Percentiles rank a stretch among this genome's conserved stretches.
These are phyloP conservation scores for Colletotrichum endophyticum DNA, from an alignment of 2,329 filamentous ascomycete genomes.

Conservation along the genomic window DNA sequence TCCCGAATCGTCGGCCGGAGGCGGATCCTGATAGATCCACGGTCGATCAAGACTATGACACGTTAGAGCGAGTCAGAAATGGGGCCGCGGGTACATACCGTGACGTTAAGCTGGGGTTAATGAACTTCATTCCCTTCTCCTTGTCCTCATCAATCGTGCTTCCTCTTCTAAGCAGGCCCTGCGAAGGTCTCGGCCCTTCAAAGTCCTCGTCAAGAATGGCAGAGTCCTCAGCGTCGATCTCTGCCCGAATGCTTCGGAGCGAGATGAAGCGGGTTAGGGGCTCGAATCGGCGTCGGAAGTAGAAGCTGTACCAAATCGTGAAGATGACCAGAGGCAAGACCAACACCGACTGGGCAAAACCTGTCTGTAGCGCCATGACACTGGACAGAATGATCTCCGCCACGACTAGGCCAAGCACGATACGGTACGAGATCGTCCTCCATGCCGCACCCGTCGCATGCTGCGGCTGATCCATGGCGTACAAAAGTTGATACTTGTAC, in stretches of 20 bases:
- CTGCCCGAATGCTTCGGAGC: slow-evolving; percentile 76
- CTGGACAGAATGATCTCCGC: slow-evolving; percentile 94
- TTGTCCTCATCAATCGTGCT: slow-evolving; percentile 75
- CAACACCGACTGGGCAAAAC: slow-evolving; percentile 74
- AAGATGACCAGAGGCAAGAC: slow-evolving; percentile 78
- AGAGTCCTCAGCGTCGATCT: slow-evolving; percentile 46
- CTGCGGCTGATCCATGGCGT: slow-evolving; percentile 97
- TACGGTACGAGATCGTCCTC: slow-evolving; percentile 94
- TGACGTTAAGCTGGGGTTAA: slow-evolving; percentile 76
- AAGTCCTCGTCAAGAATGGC: slow-evolving; percentile 41
- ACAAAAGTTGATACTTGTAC: slow-evolving; percentile 96
- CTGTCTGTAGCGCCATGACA: slow-evolving; percentile 76
- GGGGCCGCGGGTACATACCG: slow-evolving; percentile 55
- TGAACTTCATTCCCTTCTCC: slow-evolving; percentile 72
- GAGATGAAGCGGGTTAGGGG: slow-evolving; percentile 94
- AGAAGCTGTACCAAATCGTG: slow-evolving; percentile 89
- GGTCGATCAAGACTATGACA: slow-evolving; percentile 64
- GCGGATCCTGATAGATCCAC: slow-evolving; percentile 69
- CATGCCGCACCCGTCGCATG: slow-evolving; percentile 93
- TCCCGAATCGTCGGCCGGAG: slow-evolving; percentile 34
- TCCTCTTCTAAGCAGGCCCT: slow-evolving; percentile 52
- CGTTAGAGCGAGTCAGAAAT: slow-evolving; percentile 6
- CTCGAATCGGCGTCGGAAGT: slow-evolving; percentile 81
- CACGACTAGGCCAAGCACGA: slow-evolving; percentile 83
- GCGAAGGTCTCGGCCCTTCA: slow-evolving; percentile 38